A percentile compares a stretch with the other conserved stretches of the same genome.
phyloP scores from a whole-genome alignment of 305 asterid genomes.

The Solanum aculeatissimum region DNA sequence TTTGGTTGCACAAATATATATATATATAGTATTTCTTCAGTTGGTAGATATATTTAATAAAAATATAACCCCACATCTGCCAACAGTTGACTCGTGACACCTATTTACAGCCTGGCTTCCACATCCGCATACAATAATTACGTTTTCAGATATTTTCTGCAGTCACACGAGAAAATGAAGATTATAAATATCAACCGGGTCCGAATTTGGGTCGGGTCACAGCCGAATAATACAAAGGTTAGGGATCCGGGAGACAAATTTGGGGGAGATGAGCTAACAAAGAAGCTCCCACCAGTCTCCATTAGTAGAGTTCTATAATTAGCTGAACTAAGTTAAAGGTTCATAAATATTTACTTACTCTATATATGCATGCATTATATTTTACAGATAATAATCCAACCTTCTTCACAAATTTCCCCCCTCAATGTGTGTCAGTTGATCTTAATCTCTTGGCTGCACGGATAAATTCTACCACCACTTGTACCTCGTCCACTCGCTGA shows the following conservation, averaged over 20 bases:
- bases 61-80: background rate
- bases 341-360: constrained; percentile 29
- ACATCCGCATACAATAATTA: background rate
- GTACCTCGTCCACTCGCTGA: constrained; percentile 75
- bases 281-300: constrained; percentile 23
- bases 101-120: constrained; percentile 17
- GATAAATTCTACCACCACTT: constrained; percentile 69
- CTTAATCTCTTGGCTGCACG: constrained; percentile 59
- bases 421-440: constrained; percentile 24
- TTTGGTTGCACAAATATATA: background rate
- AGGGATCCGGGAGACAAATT: constrained; percentile 13
- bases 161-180: background rate
- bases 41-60: constrained; percentile 7
- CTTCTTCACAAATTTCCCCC: background rate
- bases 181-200: constrained; percentile 6
- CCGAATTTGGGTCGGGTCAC: background rate
- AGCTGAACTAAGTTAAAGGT: constrained; percentile 39
- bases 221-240: constrained; percentile 30
- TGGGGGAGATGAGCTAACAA: constrained; percentile 14
- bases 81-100: constrained; percentile 2
- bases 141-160: background rate
- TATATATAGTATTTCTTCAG: background rate
- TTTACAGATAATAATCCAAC: constrained; percentile 15
- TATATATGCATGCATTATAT: constrained; percentile 29
- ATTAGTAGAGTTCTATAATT: constrained; percentile 36